Percentiles rank a stretch among this genome's conserved stretches.
Conservation (phyloP, 2,329 filamentous ascomycete genomes). For the Aspergillus hortae region DNA sequence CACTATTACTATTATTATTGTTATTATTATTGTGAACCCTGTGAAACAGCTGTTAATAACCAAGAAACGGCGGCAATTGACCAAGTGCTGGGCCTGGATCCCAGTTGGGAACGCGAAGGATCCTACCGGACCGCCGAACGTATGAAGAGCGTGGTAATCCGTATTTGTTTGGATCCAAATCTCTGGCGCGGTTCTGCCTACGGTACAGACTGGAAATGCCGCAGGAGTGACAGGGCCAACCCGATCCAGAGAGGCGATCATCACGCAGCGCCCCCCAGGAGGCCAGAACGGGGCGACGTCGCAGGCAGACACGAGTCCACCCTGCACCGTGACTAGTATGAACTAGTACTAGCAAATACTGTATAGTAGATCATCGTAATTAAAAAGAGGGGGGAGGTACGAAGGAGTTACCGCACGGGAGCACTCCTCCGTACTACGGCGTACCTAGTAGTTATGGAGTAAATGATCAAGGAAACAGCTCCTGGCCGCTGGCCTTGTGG, state of each 20-base stretch:
- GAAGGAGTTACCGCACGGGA: too few species aligned
- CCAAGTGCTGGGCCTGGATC: too few species aligned
- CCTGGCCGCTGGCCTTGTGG: background rate
- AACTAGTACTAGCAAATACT: conserved; percentile 17
- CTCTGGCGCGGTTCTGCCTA: conserved; percentile 10
- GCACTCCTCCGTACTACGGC: too few species aligned
- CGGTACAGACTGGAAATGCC: conserved; percentile 12
- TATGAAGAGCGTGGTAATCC: background rate
- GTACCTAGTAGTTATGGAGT: too few species aligned
- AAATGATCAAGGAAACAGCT: too few species aligned
- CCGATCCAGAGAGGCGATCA: conserved; percentile 15
- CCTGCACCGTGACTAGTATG: conserved; percentile 10
- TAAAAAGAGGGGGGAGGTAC: background rate
- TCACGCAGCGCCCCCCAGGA: conserved; percentile 10
- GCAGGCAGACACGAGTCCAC: conserved; percentile 13
- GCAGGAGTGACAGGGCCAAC: conserved; percentile 14
- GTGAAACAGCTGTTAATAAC: too few species aligned
- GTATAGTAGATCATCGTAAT: conserved; percentile 18
- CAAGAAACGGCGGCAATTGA: too few species aligned
- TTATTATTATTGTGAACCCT: too few species aligned
- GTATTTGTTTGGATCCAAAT: background rate
- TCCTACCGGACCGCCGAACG: background rate
- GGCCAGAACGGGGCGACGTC: conserved; percentile 12
- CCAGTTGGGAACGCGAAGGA: too few species aligned
- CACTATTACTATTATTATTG: too few species aligned